A percentile compares a stretch with the other conserved stretches of the same genome.
Evolutionary conservation across 768 basidiomycete species (phyloP).

Genomic region (Lanmaoa pseudosensibilis): DNA sequence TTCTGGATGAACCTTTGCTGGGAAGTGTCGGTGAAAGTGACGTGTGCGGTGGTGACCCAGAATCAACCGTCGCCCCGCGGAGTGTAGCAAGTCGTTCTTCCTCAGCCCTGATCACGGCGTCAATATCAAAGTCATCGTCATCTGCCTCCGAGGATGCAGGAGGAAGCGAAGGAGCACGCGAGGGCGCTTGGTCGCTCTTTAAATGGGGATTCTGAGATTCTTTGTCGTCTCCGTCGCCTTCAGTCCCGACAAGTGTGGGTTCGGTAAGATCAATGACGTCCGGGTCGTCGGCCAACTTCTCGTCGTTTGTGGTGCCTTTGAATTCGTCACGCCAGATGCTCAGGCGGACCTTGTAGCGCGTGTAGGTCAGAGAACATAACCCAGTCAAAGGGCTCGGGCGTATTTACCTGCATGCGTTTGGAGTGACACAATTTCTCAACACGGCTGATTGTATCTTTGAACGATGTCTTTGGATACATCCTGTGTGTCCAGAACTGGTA

Average conservation of each 20-base stretch:
- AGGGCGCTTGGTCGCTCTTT: conserved; percentile 33
- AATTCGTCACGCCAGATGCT: conserved; percentile 80
- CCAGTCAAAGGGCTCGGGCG: neutral
- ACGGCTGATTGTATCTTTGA: conserved; percentile 79
- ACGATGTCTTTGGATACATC: conserved; percentile 86
- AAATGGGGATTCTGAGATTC: conserved; percentile 5
- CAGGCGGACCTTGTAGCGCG: conserved; percentile 54
- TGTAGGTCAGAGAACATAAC: conserved; percentile 3
- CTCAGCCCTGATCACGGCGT: conserved; percentile 49
- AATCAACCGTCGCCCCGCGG: conserved; percentile 12
- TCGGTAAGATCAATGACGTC: conserved; percentile 35
- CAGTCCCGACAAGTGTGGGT: conserved; percentile 28
- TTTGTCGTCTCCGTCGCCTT: conserved; percentile 19
- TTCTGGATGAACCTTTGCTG: conserved; percentile 8
- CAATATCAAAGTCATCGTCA: conserved; percentile 52
- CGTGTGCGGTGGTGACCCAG: neutral
- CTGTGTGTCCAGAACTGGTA: conserved; percentile 97
- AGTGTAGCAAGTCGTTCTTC: conserved; percentile 35
- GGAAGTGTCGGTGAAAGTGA: conserved; percentile 3
- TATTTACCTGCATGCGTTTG: conserved; percentile 76
- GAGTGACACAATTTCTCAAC: conserved; percentile 90
- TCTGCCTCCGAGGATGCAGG: conserved; percentile 42
- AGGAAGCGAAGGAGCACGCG: conserved; percentile 40
- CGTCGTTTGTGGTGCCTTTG: conserved; percentile 41
- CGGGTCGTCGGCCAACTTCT: conserved; percentile 17